Evolutionary conservation across 2,329 filamentous ascomycete species (phyloP).

Genomic region (Colletotrichum eleusines): DNA sequence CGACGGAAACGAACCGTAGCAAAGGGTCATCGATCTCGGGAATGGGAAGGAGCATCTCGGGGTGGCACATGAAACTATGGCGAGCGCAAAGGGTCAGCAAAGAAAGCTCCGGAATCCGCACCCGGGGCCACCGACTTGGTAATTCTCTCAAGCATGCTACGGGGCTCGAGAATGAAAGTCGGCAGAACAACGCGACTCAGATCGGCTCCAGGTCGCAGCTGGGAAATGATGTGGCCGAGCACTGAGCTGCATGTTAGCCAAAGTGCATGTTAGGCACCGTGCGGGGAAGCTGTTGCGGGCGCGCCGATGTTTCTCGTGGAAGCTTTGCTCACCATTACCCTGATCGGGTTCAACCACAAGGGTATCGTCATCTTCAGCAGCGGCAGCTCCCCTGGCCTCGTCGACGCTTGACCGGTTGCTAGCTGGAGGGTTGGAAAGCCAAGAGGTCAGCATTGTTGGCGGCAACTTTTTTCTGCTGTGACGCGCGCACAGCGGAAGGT

Average conservation of each 20-base stretch:
- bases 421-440: slow-evolving; percentile 54
- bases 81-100: slow-evolving; percentile 15
- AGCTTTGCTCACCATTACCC: slow-evolving; percentile 80
- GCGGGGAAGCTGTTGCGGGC: slow-evolving; percentile 2
- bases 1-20: slow-evolving; percentile 90
- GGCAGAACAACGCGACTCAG: slow-evolving; percentile 93
- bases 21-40: slow-evolving; percentile 88
- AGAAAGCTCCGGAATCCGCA: slow-evolving; percentile 8
- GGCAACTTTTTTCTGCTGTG: slow-evolving; percentile 23
- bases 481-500: slow-evolving; percentile 25
- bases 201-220: slow-evolving; percentile 94
- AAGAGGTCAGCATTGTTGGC: slow-evolving; percentile 56
- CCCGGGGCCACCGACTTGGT: slow-evolving; percentile 79
- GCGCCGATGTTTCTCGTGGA: slow-evolving; percentile 11
- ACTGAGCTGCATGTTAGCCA: slow-evolving; percentile 65
- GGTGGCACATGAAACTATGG: slow-evolving; percentile 96
- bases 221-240: slow-evolving; percentile 95
- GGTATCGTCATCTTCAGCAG: slow-evolving; percentile 75
- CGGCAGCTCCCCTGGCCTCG: slow-evolving; percentile 59
- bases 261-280: slow-evolving; percentile 11
- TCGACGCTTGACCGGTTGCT: slow-evolving; percentile 69
- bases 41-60: slow-evolving; percentile 92
- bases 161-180: slow-evolving; percentile 97
- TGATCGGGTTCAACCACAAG: slow-evolving; percentile 90
- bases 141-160: slow-evolving; percentile 98